phyloP scores from a whole-genome alignment of 345 rosid species.

The Pugionium cornutum region DNA sequence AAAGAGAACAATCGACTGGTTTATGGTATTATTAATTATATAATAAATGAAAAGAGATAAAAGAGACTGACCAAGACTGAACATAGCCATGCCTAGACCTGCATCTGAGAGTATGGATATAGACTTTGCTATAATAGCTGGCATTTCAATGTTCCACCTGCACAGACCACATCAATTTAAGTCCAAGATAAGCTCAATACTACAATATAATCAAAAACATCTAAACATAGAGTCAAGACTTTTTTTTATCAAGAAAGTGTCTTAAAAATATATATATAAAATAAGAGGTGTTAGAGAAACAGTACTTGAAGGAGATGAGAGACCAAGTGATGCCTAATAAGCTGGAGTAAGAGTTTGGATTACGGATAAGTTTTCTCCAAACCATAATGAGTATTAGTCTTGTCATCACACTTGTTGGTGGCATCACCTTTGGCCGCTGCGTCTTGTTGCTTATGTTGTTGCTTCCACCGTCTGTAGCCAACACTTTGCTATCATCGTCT shows the following conservation, averaged over 20 bases:
- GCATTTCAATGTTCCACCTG: constrained; percentile 96
- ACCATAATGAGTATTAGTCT: constrained; percentile 98
- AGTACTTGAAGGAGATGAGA: constrained; percentile 79
- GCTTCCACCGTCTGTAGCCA: constrained; percentile 49
- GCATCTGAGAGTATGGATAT: constrained; percentile 99
- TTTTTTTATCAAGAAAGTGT: background rate
- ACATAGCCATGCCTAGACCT: constrained; percentile 99
- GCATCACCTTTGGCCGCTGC: constrained; percentile 61
- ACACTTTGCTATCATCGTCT: constrained; percentile 50
- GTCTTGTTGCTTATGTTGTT: constrained; percentile 27
- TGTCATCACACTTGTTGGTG: constrained; percentile 97
- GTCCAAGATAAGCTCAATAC: background rate
- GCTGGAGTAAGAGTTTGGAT: constrained; percentile 97
- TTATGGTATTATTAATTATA: constrained; percentile 18
- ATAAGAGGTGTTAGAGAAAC: constrained; percentile 3
- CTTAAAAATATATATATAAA: background rate
- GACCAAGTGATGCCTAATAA: constrained; percentile 94
- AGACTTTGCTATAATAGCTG: constrained; percentile 94
- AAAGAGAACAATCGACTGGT: constrained; percentile 36
- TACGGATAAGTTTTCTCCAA: constrained; percentile 98
- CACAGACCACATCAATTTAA: constrained; percentile 41
- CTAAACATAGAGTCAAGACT: too few relatives aligned
- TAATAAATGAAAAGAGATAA: constrained; percentile 22
- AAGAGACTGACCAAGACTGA: constrained; percentile 93
- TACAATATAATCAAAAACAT: background rate